Percentiles rank a stretch among this genome's conserved stretches.
These are phyloP conservation scores for Saprolegnia diclina DNA, from an alignment of 352 stramenopile species.

Conservation along the genomic window DNA sequence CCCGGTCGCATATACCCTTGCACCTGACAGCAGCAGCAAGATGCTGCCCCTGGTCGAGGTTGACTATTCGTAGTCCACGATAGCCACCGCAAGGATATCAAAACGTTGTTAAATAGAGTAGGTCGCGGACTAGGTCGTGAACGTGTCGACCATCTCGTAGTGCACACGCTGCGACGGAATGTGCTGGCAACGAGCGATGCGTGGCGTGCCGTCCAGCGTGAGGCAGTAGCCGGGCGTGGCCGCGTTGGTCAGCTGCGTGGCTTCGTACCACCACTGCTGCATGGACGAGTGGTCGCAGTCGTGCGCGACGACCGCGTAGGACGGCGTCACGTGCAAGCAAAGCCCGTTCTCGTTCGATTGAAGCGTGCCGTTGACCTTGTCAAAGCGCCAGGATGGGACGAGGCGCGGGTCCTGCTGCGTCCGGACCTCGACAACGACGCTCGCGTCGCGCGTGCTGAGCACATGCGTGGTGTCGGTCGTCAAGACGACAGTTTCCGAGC, in stretches of 20 bases:
- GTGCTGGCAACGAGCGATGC: not conserved
- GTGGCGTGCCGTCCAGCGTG: not conserved
- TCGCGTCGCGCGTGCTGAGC: not conserved
- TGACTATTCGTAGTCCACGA: no score
- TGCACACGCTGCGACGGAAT: not conserved
- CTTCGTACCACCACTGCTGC: not conserved
- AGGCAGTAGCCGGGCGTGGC: not conserved
- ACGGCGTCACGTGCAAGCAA: not conserved
- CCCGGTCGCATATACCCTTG: not conserved
- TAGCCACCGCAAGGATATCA: no score
- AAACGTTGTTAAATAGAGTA: no score
- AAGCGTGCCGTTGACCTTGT: not conserved
- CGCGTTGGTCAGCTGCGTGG: not conserved
- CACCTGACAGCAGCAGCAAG: no score
- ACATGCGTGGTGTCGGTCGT: not conserved
- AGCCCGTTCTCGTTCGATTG: not conserved
- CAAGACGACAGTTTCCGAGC: not conserved
- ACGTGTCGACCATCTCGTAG: not conserved
- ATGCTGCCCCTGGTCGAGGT: no score
- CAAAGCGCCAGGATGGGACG: not conserved
- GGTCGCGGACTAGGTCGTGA: not conserved
- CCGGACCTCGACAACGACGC: not conserved
- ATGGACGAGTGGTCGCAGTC: not conserved
- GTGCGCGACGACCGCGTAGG: not conserved
- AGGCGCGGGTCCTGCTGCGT: not conserved